Conservation (phyloP, 2,329 filamentous ascomycete genomes). For the Penicillium sp. region DNA sequence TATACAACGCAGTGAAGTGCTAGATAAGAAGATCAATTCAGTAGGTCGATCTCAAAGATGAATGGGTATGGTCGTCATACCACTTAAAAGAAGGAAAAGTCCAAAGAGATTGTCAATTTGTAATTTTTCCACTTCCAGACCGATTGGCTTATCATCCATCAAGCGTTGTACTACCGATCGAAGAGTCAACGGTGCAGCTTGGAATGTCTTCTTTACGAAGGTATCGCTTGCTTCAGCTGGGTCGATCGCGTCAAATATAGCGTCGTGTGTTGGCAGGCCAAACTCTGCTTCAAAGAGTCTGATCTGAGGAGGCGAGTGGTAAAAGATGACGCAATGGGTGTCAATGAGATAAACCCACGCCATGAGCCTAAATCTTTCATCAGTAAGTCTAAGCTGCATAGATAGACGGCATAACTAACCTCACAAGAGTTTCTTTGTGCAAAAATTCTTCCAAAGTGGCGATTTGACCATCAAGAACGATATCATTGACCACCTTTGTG, state of each 20-base stretch:
- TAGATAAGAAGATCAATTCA: neutral
- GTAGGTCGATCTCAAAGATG: neutral
- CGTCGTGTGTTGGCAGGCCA: neutral
- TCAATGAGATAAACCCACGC: neutral
- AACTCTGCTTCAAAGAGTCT: neutral
- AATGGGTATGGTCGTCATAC: neutral
- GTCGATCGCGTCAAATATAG: neutral
- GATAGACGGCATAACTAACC: neutral
- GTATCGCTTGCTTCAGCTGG: neutral
- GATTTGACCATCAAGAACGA: neutral
- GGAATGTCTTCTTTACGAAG: neutral
- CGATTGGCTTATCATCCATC: neutral
- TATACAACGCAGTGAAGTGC: constrained; percentile 1
- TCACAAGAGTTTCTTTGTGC: neutral
- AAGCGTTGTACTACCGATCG: neutral
- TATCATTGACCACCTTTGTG: neutral
- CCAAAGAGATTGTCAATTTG: neutral
- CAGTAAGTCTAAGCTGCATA: neutral
- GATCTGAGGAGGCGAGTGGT: neutral
- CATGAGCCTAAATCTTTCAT: neutral
- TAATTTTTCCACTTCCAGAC: neutral
- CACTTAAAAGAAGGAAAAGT: neutral
- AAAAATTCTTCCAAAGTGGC: neutral
- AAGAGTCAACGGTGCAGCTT: neutral
- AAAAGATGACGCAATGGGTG: neutral